Conservation (phyloP, 805 yeast species). For the Suhomyces sp. region DNA sequence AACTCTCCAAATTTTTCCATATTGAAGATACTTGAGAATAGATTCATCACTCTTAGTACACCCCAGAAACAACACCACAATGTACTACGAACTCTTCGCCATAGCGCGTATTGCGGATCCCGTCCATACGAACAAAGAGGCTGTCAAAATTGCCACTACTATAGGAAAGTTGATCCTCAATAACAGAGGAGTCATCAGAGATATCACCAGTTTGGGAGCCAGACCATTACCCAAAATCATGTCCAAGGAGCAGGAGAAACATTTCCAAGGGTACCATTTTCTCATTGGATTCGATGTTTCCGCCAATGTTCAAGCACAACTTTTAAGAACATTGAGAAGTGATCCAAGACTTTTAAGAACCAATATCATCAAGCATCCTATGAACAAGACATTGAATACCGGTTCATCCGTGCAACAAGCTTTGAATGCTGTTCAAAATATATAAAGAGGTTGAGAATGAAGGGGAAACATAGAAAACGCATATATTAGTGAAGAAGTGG, state of each 20-base stretch:
- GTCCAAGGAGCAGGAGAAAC: constrained; percentile 82
- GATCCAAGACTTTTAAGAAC: constrained; percentile 92
- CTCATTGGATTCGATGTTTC: constrained; percentile 84
- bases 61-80: constrained; percentile 22
- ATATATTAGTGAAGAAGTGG: too few relatives aligned
- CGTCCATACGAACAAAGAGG: constrained; percentile 38
- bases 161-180: constrained; percentile 79
- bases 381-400: constrained; percentile 50
- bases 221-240: constrained; percentile 77
- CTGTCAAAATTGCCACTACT: constrained; percentile 50
- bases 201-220: constrained; percentile 75
- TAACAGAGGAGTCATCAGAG: constrained; percentile 93
- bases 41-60: neutral
- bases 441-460: too few relatives aligned
- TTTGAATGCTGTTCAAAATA: constrained; percentile 12
- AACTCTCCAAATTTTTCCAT: too few relatives aligned
- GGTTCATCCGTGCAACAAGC: constrained; percentile 45
- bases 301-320: constrained; percentile 81
- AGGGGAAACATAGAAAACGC: too few relatives aligned
- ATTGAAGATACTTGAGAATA: too few relatives aligned
- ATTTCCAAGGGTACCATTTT: constrained; percentile 88
- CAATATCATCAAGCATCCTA: constrained; percentile 63
- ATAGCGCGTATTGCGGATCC: constrained; percentile 79
- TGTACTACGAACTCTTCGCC: constrained; percentile 90
- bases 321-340: constrained; percentile 71